These are phyloP conservation scores for Hypholoma fasciculare DNA, from an alignment of 768 basidiomycete species.

Conservation along the genomic window DNA sequence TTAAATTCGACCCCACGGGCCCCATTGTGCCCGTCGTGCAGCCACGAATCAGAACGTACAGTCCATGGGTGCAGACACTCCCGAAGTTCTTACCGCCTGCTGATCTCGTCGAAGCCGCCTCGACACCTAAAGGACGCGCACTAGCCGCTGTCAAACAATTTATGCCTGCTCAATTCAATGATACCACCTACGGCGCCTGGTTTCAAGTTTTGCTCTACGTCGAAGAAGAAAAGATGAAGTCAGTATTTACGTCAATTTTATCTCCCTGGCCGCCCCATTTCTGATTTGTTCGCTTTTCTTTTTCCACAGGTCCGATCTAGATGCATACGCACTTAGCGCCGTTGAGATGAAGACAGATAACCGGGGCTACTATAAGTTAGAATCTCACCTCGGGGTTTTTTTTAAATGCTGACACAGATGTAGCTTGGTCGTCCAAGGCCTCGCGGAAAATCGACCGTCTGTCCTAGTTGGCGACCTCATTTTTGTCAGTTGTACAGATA, in stretches of 20 bases:
- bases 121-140: slow-evolving; percentile 17
- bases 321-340: slow-evolving; percentile 34
- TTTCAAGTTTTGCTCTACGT: slow-evolving; percentile 48
- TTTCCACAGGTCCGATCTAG: slow-evolving; percentile 30
- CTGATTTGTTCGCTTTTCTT: background rate
- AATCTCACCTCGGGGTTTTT: background rate
- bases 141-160: slow-evolving; percentile 26
- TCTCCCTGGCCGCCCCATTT: background rate
- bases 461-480: slow-evolving; percentile 55
- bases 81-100: slow-evolving; percentile 32
- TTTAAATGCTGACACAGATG: slow-evolving; percentile 17
- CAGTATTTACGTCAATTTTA: slow-evolving; percentile 15
- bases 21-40: slow-evolving; percentile 33
- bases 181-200: slow-evolving; percentile 39
- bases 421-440: slow-evolving; percentile 52
- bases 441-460: slow-evolving; percentile 61
- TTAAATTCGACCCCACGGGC: slow-evolving; percentile 26
- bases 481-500: slow-evolving; percentile 29
- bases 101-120: slow-evolving; percentile 30
- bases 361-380: slow-evolving; percentile 37
- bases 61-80: slow-evolving; percentile 33
- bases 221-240: slow-evolving; percentile 52
- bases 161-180: slow-evolving; percentile 36
- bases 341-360: slow-evolving; percentile 36
- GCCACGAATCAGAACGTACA: slow-evolving; percentile 39